Conservation (phyloP, 495 filamentous ascomycete genomes). For the Aspergillus saccharolyticus region DNA sequence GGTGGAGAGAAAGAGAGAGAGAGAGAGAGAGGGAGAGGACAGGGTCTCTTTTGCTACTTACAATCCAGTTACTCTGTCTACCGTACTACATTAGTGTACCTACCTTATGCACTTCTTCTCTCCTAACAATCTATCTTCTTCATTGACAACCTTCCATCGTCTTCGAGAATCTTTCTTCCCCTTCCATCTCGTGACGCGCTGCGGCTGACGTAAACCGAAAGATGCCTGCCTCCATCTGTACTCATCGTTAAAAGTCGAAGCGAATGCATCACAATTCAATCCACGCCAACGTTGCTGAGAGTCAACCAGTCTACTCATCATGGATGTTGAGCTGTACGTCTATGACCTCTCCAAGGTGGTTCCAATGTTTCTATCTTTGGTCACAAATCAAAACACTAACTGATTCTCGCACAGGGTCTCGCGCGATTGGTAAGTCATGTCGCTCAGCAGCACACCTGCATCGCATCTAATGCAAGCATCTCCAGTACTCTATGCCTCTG, state of each 20-base stretch:
- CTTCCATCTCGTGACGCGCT: conserved; percentile 9
- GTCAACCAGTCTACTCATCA: conserved; percentile 26
- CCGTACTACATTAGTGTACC: too few relatives aligned
- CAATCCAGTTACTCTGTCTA: too few relatives aligned
- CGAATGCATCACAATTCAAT: neutral
- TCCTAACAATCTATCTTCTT: neutral
- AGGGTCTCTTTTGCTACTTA: neutral
- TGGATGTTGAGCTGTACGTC: conserved; percentile 88
- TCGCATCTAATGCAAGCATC: conserved; percentile 13
- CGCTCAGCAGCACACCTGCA: neutral
- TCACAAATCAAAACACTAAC: conserved; percentile 2
- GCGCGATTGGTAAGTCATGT: conserved; percentile 41
- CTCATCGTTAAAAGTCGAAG: neutral
- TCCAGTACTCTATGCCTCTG: conserved; percentile 45
- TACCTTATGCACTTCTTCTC: neutral
- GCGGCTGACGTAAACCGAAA: conserved; percentile 36
- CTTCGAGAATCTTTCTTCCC: neutral
- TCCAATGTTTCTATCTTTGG: conserved; percentile 1
- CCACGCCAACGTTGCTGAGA: too few relatives aligned
- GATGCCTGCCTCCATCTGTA: conserved; percentile 16
- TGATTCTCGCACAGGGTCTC: conserved; percentile 34
- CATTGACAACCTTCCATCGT: neutral
- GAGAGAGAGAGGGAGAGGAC: too few relatives aligned
- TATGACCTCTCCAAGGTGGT: conserved; percentile 84
- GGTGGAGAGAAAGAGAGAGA: too few relatives aligned